Conservation (phyloP, 805 yeast genomes). For the Candida boleticola region DNA sequence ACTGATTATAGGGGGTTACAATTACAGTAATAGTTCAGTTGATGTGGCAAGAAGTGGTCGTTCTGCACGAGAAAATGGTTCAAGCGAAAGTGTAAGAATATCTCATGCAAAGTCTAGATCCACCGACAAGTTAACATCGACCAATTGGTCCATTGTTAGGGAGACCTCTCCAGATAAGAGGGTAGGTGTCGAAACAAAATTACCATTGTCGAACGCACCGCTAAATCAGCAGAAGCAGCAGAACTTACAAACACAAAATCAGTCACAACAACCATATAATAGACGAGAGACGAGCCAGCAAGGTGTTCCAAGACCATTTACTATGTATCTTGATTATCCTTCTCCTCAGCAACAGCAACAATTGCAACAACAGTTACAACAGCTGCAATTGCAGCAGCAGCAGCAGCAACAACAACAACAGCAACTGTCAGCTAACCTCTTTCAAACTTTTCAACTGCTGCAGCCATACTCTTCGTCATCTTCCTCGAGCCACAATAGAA, state of each 20-base stretch:
- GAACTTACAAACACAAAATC: too few relatives aligned
- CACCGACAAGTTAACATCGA: neutral
- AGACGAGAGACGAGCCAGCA: too few relatives aligned
- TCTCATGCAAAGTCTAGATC: conserved; percentile 1
- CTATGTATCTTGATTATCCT: conserved; percentile 1
- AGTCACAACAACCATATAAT: too few relatives aligned
- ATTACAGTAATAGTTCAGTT: conserved; percentile 23
- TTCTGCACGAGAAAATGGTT: neutral
- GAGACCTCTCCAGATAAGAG: neutral
- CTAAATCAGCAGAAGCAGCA: too few relatives aligned
- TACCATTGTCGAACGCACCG: too few relatives aligned
- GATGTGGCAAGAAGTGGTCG: conserved; percentile 6
- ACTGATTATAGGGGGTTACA: conserved; percentile 28
- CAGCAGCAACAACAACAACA: neutral
- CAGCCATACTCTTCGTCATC: neutral
- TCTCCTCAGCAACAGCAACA: neutral
- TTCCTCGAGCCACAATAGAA: conserved; percentile 21
- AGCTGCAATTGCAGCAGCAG: neutral
- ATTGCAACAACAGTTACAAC: neutral
- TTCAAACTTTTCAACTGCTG: neutral
- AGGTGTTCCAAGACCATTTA: neutral
- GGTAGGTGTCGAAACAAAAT: too few relatives aligned
- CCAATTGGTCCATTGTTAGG: neutral
- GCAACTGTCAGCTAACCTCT: neutral
- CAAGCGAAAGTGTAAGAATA: conserved; percentile 6